Percentiles rank a stretch among this genome's conserved stretches.
These are phyloP conservation scores for Penicillium robsamsonii DNA, from an alignment of 495 filamentous ascomycete species.

Conservation along the genomic window DNA sequence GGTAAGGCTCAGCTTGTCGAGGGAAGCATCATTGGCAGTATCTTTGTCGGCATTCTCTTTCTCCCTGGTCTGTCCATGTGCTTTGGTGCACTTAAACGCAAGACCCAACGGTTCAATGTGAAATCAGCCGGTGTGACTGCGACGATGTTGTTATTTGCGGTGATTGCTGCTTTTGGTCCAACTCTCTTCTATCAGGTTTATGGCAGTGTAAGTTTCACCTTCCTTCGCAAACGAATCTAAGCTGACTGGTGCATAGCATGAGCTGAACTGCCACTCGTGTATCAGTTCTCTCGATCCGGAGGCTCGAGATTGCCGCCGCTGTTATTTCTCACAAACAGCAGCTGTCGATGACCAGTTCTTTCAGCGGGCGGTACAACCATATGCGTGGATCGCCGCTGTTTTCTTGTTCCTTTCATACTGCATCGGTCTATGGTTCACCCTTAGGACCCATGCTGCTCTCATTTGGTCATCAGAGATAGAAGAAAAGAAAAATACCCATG, in stretches of 20 bases:
- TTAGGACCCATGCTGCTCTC: constrained; percentile 91
- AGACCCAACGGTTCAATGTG: constrained; percentile 98
- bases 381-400: constrained; percentile 81
- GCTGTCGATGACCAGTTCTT: constrained; percentile 85
- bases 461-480: constrained; percentile 92
- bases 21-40: constrained; percentile 94
- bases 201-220: constrained; percentile 66
- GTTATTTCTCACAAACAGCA: constrained; percentile 90
- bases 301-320: constrained; percentile 77
- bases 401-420: constrained; percentile 90
- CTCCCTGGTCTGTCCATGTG: constrained; percentile 98
- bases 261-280: constrained; percentile 86
- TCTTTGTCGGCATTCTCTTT: constrained; percentile 95
- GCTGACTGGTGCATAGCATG: constrained; percentile 60
- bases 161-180: constrained; percentile 95
- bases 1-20: constrained; percentile 93
- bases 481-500: constrained; percentile 64
- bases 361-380: constrained; percentile 83
- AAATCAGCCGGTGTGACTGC: constrained; percentile 95
- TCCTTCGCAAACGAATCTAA: not conserved
- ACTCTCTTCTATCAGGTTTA: constrained; percentile 99
- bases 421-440: constrained; percentile 93
- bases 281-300: constrained; percentile 42
- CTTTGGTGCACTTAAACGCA: constrained; percentile 95
- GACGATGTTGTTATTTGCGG: constrained; percentile 96